A percentile compares a stretch with the other conserved stretches of the same genome.
Conservation (phyloP, 1,139 yeast genomes). For the Candida tetrigidarum region DNA sequence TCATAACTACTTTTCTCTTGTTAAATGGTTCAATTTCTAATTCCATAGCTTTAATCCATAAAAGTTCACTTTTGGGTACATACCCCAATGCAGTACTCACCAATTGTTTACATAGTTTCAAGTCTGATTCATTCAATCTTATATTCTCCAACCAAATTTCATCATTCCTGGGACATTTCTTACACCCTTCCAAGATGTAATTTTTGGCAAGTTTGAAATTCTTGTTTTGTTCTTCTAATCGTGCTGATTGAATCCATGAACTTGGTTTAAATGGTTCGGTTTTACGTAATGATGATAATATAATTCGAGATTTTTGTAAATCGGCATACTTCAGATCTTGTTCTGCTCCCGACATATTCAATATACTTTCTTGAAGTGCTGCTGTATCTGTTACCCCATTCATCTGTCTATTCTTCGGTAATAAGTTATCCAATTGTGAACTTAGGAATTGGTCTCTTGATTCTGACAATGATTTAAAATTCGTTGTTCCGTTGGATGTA, state of each 20-base stretch:
- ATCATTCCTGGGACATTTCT: conserved; percentile 64
- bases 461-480: conserved; percentile 51
- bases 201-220: conserved; percentile 60
- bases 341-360: conserved; percentile 14
- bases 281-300: conserved; percentile 70
- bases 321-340: conserved; percentile 18
- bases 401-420: conserved; percentile 23
- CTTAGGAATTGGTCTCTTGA: conserved; percentile 59
- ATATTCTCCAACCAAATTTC: conserved; percentile 85
- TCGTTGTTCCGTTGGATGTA: conserved; percentile 28
- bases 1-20: conserved; percentile 61
- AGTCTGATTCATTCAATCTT: conserved; percentile 60
- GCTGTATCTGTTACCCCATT: conserved; percentile 53
- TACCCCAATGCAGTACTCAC: conserved; percentile 68
- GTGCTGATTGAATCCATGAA: conserved; percentile 90
- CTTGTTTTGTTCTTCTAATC: conserved; percentile 71
- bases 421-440: conserved; percentile 44
- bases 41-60: conserved; percentile 77
- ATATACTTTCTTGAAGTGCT: conserved; percentile 16
- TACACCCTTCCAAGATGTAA: conserved; percentile 74
- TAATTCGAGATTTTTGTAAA: conserved; percentile 51
- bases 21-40: conserved; percentile 61
- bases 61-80: conserved; percentile 55
- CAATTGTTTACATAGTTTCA: conserved; percentile 51
- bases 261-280: conserved; percentile 75